A percentile compares a stretch with the other conserved stretches of the same genome.
These are phyloP conservation scores for Aspergillus sp. DNA, from an alignment of 2,329 filamentous ascomycete species.

Conservation along the genomic window DNA sequence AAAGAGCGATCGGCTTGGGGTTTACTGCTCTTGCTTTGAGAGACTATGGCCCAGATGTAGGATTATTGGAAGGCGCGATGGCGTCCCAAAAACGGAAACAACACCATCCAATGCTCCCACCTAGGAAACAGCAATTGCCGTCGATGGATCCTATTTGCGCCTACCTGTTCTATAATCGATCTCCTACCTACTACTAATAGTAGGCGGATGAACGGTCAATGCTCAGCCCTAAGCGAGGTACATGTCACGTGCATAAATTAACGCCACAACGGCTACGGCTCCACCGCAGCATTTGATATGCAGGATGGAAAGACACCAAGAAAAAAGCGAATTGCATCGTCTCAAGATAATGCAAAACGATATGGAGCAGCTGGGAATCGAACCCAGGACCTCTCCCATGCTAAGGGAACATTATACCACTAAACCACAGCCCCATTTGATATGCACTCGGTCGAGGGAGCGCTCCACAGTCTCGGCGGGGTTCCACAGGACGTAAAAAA, in stretches of 20 bases:
- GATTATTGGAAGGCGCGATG: background rate
- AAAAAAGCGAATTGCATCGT: background rate
- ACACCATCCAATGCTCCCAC: too few relatives aligned
- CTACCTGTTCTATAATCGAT: too few relatives aligned
- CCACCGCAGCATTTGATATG: background rate
- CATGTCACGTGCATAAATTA: background rate
- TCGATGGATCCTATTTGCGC: too few relatives aligned
- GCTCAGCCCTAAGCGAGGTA: background rate
- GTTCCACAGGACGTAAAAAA: background rate
- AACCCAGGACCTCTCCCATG: conserved; percentile 11
- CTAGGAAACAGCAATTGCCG: too few relatives aligned
- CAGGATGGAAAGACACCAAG: background rate
- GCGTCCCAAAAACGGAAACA: background rate
- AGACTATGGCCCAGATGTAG: background rate
- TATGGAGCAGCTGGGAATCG: conserved; percentile 10
- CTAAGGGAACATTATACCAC: conserved; percentile 11
- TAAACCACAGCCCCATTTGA: conserved; percentile 10
- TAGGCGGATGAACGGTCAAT: background rate
- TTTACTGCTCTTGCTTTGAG: background rate
- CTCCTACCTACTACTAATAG: too few relatives aligned
- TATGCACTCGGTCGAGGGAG: background rate
- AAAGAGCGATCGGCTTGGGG: background rate
- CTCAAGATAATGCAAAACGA: background rate
- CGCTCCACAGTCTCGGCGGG: background rate
- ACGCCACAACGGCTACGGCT: background rate